Evolutionary conservation across 1,284 basidiomycete genomes (phyloP).

Genomic region (Stereum hirsutum): DNA sequence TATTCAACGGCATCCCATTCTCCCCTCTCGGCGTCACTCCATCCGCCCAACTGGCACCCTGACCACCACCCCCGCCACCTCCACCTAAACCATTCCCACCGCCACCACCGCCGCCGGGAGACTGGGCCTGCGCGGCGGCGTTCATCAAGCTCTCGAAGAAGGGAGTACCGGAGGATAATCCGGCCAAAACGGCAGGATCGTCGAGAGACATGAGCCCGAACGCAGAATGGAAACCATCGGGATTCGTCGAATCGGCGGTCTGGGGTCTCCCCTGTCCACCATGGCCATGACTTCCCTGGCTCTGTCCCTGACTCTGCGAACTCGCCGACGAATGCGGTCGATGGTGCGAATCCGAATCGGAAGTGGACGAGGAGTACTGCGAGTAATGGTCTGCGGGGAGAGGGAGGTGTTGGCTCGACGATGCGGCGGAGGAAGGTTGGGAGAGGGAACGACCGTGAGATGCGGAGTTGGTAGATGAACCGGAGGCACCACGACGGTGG

Average conservation of each 20-base stretch:
- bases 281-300: not conserved
- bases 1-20: slow-evolving; percentile 18
- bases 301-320: not conserved
- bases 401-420: slow-evolving; percentile 32
- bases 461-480: too few relatives aligned
- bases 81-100: slow-evolving; percentile 6
- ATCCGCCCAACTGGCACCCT: slow-evolving; percentile 4
- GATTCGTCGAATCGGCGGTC: not conserved
- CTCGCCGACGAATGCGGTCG: not conserved
- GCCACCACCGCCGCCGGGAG: slow-evolving; percentile 10
- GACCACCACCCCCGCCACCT: not conserved
- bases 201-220: slow-evolving; percentile 68
- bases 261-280: not conserved
- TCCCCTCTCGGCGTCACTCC: slow-evolving; percentile 12
- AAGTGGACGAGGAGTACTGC: not conserved
- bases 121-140: not conserved
- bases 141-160: slow-evolving; percentile 41
- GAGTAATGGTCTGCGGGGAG: slow-evolving; percentile 9
- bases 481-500: too few relatives aligned
- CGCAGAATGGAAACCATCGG: slow-evolving; percentile 44
- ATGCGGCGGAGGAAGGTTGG: slow-evolving; percentile 26
- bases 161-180: slow-evolving; percentile 43
- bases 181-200: slow-evolving; percentile 54
- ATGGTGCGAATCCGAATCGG: not conserved
- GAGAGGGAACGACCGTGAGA: too few relatives aligned